Evolutionary conservation across 805 yeast species (phyloP).

Genomic region (Pichia cephalocereana): DNA sequence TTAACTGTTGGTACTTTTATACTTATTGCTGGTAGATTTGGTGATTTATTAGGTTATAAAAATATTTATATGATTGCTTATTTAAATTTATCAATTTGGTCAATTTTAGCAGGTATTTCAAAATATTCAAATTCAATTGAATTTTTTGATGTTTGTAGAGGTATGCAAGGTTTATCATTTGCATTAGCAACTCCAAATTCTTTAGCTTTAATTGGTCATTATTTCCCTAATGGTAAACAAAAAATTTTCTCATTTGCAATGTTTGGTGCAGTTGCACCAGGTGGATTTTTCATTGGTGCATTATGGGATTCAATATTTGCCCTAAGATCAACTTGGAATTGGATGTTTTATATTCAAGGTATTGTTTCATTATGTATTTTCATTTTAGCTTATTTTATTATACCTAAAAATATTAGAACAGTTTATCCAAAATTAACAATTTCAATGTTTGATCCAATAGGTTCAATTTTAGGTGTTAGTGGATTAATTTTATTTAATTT

Average conservation of each 20-base stretch:
- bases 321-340: slow-evolving; percentile 47
- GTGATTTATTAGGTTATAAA: slow-evolving; percentile 64
- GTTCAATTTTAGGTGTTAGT: slow-evolving; percentile 46
- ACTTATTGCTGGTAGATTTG: slow-evolving; percentile 56
- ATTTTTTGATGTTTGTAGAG: slow-evolving; percentile 47
- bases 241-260: slow-evolving; percentile 48
- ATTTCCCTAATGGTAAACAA: slow-evolving; percentile 37
- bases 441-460: slow-evolving; percentile 38
- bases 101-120: slow-evolving; percentile 51
- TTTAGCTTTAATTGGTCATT: slow-evolving; percentile 43
- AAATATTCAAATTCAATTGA: slow-evolving; percentile 38
- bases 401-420: slow-evolving; percentile 28
- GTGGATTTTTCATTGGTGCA: slow-evolving; percentile 51
- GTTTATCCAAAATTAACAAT: slow-evolving; percentile 5
- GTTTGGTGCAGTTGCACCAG: slow-evolving; percentile 55
- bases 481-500: slow-evolving; percentile 59
- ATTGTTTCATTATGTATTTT: slow-evolving; percentile 30
- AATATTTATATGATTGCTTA: slow-evolving; percentile 46
- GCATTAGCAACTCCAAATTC: slow-evolving; percentile 53
- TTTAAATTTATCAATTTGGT: slow-evolving; percentile 46
- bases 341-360: slow-evolving; percentile 44
- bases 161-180: slow-evolving; percentile 57
- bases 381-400: slow-evolving; percentile 25
- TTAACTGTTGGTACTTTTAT: slow-evolving; percentile 68
- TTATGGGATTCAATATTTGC: slow-evolving; percentile 40